Conservation (phyloP, 2,329 filamentous ascomycete species). For the Colletotrichum chrysophilum region DNA sequence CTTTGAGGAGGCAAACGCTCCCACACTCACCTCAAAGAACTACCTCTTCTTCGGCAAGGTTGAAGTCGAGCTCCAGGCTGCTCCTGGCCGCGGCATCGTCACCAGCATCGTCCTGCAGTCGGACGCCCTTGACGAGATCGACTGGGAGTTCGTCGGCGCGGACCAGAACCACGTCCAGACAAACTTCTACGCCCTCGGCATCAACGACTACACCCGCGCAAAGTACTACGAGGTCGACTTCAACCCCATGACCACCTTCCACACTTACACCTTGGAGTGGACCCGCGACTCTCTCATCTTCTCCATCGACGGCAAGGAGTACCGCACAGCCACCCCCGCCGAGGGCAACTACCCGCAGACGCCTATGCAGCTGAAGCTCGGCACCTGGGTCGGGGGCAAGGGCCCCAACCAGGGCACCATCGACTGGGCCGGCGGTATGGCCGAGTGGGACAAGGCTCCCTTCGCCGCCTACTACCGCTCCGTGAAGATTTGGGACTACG, state of each 20-base stretch:
- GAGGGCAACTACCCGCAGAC: slow-evolving; percentile 71
- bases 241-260: slow-evolving; percentile 46
- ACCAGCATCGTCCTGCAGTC: slow-evolving; percentile 55
- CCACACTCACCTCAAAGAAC: slow-evolving; percentile 47
- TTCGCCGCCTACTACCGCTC: slow-evolving; percentile 29
- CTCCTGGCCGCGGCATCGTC: slow-evolving; percentile 53
- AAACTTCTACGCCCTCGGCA: slow-evolving; percentile 61
- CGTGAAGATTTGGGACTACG: slow-evolving; percentile 33
- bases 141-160: slow-evolving; percentile 49
- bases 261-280: slow-evolving; percentile 75
- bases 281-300: slow-evolving; percentile 62
- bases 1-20: slow-evolving; percentile 50
- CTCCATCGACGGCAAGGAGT: slow-evolving; percentile 57
- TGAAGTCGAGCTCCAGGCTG: slow-evolving; percentile 49
- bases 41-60: slow-evolving; percentile 61
- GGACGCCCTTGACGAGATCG: slow-evolving; percentile 58
- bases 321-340: slow-evolving; percentile 53
- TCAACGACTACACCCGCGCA: slow-evolving; percentile 59
- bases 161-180: slow-evolving; percentile 42
- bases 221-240: slow-evolving; percentile 50
- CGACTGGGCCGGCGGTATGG: slow-evolving; percentile 68
- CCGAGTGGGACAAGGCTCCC: slow-evolving; percentile 32
- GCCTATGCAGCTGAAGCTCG: slow-evolving; percentile 70
- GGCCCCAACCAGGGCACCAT: slow-evolving; percentile 61
- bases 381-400: slow-evolving; percentile 59